Base-by-base conservation (phyloP, 345 rosid genomes). In the Barbarea vulgaris region DNA sequence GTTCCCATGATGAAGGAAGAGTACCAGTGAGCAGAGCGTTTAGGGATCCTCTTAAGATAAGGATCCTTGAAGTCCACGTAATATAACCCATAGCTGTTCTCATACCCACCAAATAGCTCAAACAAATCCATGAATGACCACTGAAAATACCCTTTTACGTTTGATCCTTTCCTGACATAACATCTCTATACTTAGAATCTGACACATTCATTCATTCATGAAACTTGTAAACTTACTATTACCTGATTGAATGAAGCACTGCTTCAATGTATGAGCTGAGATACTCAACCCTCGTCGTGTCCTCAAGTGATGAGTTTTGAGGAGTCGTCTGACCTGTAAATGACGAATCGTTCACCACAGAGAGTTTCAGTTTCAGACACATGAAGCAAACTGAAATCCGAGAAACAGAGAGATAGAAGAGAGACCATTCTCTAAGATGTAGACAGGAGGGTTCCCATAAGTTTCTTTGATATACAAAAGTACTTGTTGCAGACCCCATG, bases 61-160 rank as follows among this genome's bases (percentile, higher is more conserved):
- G 85, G 87, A 57, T 87, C 83, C 70, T 85, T 77, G 48, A 76
- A 71, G 64, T 87, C 87, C 47, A 85, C 86, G 46, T 85, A 82
- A 63, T 67, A 77, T n/a, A 80, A 75, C 2, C 88, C 87, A 33
- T 19, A 85, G 34, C 81, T 30, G 3, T 67, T 72, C 18, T 33
- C 58, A 17, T 78, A 83, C 12, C 88, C 90, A 42, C 64, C 69
- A 11, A 80, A 10, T 54, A 85, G 5, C 70, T 87, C 87, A 15
- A 58, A 74, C 30, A 82, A 34, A 66, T 83, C 89, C 57, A 86
- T 33, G 63, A 84, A 75, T 2, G 88, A 80, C 90, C 90, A 83
- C 18, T 71, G 28, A 19, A 87, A 81, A 62, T 87, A 87, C 1
- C 87, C 90, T 81, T 79, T 85, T 34, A 69, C 70, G 64, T 86